Percentiles rank a stretch among this genome's conserved stretches.
phyloP scores from a whole-genome alignment of 371 early-diverging fungal species.

The Mucor racemosus region DNA sequence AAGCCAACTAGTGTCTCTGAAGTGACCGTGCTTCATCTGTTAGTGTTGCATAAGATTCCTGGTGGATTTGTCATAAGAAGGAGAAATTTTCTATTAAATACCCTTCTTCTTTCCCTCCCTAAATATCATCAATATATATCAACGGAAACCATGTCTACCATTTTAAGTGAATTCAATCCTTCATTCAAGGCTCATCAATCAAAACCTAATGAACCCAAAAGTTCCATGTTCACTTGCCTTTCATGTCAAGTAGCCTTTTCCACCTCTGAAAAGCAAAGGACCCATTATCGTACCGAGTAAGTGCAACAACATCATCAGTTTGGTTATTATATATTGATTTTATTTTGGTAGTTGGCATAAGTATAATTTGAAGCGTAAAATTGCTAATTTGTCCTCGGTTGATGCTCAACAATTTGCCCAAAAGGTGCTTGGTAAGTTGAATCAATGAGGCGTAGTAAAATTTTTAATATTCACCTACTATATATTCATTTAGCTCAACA shows the following conservation, averaged over 20 bases:
- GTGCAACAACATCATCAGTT: neutral
- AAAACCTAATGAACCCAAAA: slow-evolving; percentile 13
- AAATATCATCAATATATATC: neutral
- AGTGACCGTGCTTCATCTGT: neutral
- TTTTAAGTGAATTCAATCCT: slow-evolving; percentile 11
- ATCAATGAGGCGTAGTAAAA: neutral
- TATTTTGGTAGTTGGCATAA: slow-evolving; percentile 71
- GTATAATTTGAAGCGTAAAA: slow-evolving; percentile 88
- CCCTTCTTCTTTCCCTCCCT: neutral
- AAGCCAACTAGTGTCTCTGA: neutral
- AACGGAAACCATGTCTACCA: neutral
- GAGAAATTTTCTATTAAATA: neutral
- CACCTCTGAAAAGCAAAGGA: slow-evolving; percentile 77
- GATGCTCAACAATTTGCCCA: slow-evolving; percentile 74
- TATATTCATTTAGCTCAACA: slow-evolving; percentile 44
- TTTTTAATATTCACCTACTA: neutral
- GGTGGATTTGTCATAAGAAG: neutral
- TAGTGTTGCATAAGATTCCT: slow-evolving; percentile 5
- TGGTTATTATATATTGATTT: neutral
- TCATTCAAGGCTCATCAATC: slow-evolving; percentile 7
- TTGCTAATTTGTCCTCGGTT: slow-evolving; percentile 75
- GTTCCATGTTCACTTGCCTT: slow-evolving; percentile 61
- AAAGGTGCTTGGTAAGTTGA: slow-evolving; percentile 50
- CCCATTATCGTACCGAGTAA: slow-evolving; percentile 82
- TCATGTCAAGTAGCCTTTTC: slow-evolving; percentile 86